phyloP scores from a whole-genome alignment of 768 basidiomycete genomes.

The Phlebiopsis flavidoalba region DNA sequence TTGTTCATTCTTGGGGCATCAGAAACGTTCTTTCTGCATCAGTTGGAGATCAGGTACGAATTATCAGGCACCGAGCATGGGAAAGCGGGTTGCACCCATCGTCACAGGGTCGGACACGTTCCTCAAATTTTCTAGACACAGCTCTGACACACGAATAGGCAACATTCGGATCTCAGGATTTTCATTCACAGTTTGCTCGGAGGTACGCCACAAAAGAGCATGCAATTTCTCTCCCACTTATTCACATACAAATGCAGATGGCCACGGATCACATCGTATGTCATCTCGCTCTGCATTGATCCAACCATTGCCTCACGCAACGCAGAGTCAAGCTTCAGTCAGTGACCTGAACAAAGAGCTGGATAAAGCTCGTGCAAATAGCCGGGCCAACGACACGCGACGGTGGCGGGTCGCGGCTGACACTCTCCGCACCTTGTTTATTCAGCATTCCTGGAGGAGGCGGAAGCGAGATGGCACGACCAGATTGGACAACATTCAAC shows the following conservation, averaged over 20 bases:
- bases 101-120: constrained; percentile 55
- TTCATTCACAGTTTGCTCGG: constrained; percentile 73
- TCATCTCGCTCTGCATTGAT: neutral
- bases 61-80: constrained; percentile 77
- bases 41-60: constrained; percentile 75
- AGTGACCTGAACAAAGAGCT: constrained; percentile 80
- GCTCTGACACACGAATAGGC: constrained; percentile 31
- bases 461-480: constrained; percentile 58
- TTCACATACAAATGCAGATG: constrained; percentile 33
- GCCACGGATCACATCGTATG: constrained; percentile 59
- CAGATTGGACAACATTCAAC: constrained; percentile 72
- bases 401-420: constrained; percentile 33
- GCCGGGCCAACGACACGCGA: constrained; percentile 28
- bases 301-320: neutral
- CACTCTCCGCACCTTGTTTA: constrained; percentile 55
- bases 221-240: neutral
- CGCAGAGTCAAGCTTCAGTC: constrained; percentile 56
- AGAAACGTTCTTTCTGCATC: constrained; percentile 78
- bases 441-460: constrained; percentile 57
- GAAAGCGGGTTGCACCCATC: constrained; percentile 69
- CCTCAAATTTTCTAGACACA: neutral
- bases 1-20: constrained; percentile 71
- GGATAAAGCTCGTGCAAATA: constrained; percentile 59
- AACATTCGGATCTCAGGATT: constrained; percentile 78
- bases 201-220: constrained; percentile 36